Conservation (phyloP, 192 early-diverging fungal genomes). For the Backusella circina region DNA sequence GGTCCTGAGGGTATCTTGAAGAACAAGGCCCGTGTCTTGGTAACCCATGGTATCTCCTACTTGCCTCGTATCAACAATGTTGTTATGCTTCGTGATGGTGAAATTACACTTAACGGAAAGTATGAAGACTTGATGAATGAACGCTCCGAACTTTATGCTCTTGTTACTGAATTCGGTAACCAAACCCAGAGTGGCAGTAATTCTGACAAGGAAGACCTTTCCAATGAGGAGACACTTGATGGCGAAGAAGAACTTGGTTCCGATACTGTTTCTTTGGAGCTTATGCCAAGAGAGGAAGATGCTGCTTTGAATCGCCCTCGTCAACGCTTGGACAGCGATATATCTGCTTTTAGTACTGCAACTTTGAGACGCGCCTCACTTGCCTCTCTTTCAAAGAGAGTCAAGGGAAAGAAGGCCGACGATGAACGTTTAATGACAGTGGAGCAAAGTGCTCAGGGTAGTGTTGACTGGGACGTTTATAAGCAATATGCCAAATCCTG, state of each 20-base stretch:
- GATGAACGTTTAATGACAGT: slow-evolving; percentile 62
- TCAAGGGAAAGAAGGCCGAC: slow-evolving; percentile 5
- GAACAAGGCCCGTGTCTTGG: slow-evolving; percentile 75
- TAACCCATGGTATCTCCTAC: slow-evolving; percentile 80
- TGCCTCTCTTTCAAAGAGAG: slow-evolving; percentile 31
- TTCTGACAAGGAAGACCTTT: slow-evolving; percentile 13
- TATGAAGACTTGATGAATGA: slow-evolving; percentile 63
- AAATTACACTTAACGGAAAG: slow-evolving; percentile 62
- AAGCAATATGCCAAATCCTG: slow-evolving; percentile 77
- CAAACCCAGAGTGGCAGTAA: slow-evolving; percentile 27
- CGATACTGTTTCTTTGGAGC: slow-evolving; percentile 13
- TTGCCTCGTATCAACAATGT: slow-evolving; percentile 63
- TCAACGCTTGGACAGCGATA: slow-evolving; percentile 2
- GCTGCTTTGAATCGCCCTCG: slow-evolving; percentile 10
- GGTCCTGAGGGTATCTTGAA: slow-evolving; percentile 83
- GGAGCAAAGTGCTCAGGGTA: slow-evolving; percentile 83
- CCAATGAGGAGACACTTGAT: slow-evolving; percentile 16
- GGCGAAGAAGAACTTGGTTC: slow-evolving; percentile 2
- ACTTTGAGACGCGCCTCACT: slow-evolving; percentile 58
- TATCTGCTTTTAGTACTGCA: slow-evolving; percentile 26
- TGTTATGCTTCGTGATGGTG: slow-evolving; percentile 72
- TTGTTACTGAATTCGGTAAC: slow-evolving; percentile 74
- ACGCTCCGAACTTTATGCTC: slow-evolving; percentile 55
- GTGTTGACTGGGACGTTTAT: slow-evolving; percentile 81
- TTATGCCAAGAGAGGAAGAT: slow-evolving; percentile 25